Conservation (phyloP, 768 basidiomycete species). For the Mycena belliarum region DNA sequence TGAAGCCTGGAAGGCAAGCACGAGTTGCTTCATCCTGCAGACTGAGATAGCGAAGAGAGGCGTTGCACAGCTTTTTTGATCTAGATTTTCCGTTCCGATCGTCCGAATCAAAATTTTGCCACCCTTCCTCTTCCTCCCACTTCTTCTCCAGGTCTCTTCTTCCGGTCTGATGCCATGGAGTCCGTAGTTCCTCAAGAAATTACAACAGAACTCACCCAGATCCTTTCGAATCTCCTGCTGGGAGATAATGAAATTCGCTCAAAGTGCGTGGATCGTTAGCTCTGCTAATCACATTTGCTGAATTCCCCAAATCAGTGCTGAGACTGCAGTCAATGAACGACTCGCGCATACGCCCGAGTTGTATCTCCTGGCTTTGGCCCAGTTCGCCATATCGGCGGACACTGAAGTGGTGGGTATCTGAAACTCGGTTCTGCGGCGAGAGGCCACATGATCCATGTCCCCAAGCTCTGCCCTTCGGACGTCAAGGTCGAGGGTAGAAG, state of each 20-base stretch:
- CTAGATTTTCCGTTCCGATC: conserved; percentile 1
- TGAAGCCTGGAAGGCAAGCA: no score
- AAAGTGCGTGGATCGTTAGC: conserved; percentile 44
- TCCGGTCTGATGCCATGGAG: conserved; percentile 37
- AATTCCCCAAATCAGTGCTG: conserved; percentile 49
- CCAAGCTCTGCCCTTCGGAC: not conserved
- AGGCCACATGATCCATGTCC: not conserved
- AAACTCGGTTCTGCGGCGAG: no score
- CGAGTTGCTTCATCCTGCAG: not conserved
- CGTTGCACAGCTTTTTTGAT: not conserved
- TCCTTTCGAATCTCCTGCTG: conserved; percentile 80
- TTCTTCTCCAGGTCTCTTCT: not conserved
- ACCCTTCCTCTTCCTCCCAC: not conserved
- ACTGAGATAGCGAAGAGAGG: not conserved
- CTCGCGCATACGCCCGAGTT: conserved; percentile 77
- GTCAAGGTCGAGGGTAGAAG: not conserved
- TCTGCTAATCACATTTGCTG: not conserved
- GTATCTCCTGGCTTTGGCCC: conserved; percentile 75
- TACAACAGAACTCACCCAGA: conserved; percentile 75
- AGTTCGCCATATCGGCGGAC: conserved; percentile 76
- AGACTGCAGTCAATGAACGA: conserved; percentile 80
- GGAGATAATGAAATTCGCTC: conserved; percentile 83
- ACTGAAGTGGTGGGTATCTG: conserved; percentile 69
- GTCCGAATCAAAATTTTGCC: not conserved
- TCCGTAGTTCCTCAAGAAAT: conserved; percentile 67